Evolutionary conservation across 2,329 filamentous ascomycete genomes (phyloP), one percentile per base, ranked within the genome.

Genomic region (Ophiostoma sp.): DNA sequence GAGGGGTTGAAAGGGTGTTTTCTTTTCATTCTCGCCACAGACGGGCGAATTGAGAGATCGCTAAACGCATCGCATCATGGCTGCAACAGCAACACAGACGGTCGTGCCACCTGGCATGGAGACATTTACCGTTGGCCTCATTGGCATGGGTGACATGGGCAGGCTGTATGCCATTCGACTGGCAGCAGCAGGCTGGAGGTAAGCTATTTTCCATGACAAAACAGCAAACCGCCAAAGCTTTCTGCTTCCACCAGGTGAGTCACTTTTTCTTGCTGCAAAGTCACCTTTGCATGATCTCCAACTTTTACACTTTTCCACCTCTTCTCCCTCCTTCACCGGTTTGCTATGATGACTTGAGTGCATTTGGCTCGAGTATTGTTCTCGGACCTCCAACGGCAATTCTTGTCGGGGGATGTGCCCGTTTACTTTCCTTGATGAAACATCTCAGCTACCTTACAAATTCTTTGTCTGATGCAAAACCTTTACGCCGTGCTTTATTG

Each of bases 331-430:
- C 11, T 28, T 12, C n/a, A 19, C 15, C 4, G 11, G 64, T 69
- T 75, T 73, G 73, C 75, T 66, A 94, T 97, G 95, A 98, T 98
- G 95, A 98, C 95, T 94, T 95, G 95, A 98, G 95, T 95, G 95
- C 95, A 98, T 98, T 98, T 98, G 95, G 95, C 95, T 98, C 94
- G 95, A 98, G 95, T 88, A 97, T 94, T 90, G 90, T 86, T 84
- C 85, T 87, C 85, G 84, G 85, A 81, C 83, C 79, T 83, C 83
- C 85, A 85, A 86, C 86, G 84, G 86, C 91, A 92, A 90, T 97
- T 92, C 88, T 95, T 93, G 92, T 74, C 87, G 83, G 85, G 84
- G 84, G 84, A 85, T 79, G 80, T 77, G 82, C 85, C 83, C 82
- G 85, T 85, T 85, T 85, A 86, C 88, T 89, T 91, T 97, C 95